Base-by-base conservation (phyloP, 2,329 filamentous ascomycete genomes). In the Sclerotinia nivalis region DNA sequence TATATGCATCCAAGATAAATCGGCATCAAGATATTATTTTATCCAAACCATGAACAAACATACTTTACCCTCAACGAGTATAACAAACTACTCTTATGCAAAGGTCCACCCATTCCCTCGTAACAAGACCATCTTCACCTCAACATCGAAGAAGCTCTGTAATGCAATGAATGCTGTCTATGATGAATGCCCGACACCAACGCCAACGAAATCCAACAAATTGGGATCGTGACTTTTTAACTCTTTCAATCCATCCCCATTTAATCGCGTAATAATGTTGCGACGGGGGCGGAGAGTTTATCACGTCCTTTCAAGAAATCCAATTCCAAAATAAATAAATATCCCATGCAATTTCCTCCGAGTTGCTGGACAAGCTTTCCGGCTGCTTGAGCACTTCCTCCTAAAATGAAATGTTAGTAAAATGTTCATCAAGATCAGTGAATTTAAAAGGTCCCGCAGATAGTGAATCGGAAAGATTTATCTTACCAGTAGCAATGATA, bases 401-500 rank as follows among this genome's bases (percentile, higher is more conserved):
- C 95, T 97, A 73, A 56, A 43, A 50, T 52, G 58, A 20, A 58
- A 28, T n/a, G 59, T 74, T 49, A 75, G 70, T 4, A 22, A 37
- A 15, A n/a, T 9, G 1, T 18, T 58, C 31, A 22, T 37, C 47
- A 34, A 52, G 20, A 56, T 22, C 31, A 15, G 28, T 20, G 31
- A 13, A 9, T 22, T 34, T 13, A 37, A 43, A 47, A 20, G 37
- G 28, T 37, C 20, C 18, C 4, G 1, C 34, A 49, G 55, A 31
- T n/a, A 49, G 25, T 22, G 47, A 22, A 43, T 34, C 5, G 50
- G 37, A 66, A 4, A 9, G 7, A 6, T 13, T 34, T 49, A 18
- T n/a, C 90, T 81, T 85, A 97, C 95, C 95, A 74, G 96, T 99
- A 70, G 96, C 96, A 83, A 99, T 98, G 79, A 99, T 97, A 80